Evolutionary conservation across 495 filamentous ascomycete species (phyloP).

Genomic region (Hamigera avellanea): DNA sequence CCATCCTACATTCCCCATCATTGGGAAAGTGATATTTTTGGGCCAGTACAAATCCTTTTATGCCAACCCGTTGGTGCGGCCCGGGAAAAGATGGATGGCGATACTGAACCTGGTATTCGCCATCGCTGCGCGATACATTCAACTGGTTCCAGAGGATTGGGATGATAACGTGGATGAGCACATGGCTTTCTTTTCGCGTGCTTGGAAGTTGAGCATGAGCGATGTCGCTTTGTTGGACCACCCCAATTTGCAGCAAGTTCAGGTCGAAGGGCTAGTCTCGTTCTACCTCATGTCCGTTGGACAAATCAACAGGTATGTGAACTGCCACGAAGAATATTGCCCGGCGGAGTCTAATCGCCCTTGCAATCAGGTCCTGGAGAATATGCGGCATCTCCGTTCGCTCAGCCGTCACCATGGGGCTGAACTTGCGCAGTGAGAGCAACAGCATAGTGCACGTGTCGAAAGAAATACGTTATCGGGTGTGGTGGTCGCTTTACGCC

Average conservation of each 20-base stretch:
- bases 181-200: constrained; percentile 44
- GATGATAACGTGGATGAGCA: constrained; percentile 31
- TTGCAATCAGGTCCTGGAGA: constrained; percentile 40
- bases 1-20: constrained; percentile 47
- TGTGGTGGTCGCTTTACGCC: constrained; percentile 54
- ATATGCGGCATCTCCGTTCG: constrained; percentile 47
- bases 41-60: constrained; percentile 31
- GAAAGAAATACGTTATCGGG: constrained; percentile 45
- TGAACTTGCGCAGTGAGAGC: constrained; percentile 48
- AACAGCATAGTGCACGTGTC: constrained; percentile 32
- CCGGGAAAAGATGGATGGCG: constrained; percentile 42
- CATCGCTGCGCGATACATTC: constrained; percentile 41
- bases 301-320: constrained; percentile 48
- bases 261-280: constrained; percentile 39
- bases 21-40: constrained; percentile 36
- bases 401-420: constrained; percentile 44
- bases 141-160: constrained; percentile 26
- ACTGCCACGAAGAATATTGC: background rate
- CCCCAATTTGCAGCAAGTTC: constrained; percentile 47
- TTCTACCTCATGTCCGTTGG: constrained; percentile 48
- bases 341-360: background rate
- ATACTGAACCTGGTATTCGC: constrained; percentile 58
- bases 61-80: constrained; percentile 17
- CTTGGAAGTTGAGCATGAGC: constrained; percentile 42
- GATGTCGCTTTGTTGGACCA: constrained; percentile 40